Base-by-base conservation (phyloP, 352 stramenopile genomes). In the Saprolegnia parasitica region DNA sequence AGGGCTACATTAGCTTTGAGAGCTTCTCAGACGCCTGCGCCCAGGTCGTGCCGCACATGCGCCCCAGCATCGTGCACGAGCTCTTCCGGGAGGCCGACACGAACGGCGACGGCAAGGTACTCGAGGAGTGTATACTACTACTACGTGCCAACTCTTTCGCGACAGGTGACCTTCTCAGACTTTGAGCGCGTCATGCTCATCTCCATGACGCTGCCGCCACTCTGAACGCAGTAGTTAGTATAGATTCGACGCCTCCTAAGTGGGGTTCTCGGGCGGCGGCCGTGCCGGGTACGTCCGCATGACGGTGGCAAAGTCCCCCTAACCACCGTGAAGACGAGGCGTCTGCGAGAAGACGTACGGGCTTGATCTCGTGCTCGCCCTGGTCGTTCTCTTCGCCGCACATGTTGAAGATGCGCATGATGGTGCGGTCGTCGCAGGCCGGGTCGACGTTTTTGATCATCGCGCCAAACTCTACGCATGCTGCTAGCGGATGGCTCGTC, bases 311-410 rank as follows among this genome's bases (percentile, higher is more conserved):
- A 68, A 68, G 32, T 68, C 62, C 40, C 16, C 21, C 62, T 68
- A 68, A 6, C 5, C 29, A 45, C 10, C 45, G 21, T 39, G 1
- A 60, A 26, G n/a, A 56, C 11, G 23, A 56, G 10, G n/a, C 18
- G 18, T 37, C 40, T 47, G 20, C 29, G 46, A 56, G 21, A 56
- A 21, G 20, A 16, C 47, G 46, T 78, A 89, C 84, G 63, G 77
- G 77, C 21, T 79, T 72, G 49, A 93, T 71, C 49, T 75, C 77
- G 39, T 89, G 87, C 21, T 93, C 83, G n/a, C 83, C 84, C 9
- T 90, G 71, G 18, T 93, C 83, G 56, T 91, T 95, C 64, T 93
- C 86, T 79, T 95, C 83, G 8, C 83, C 84, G 32, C 81, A 91
- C 39, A 81, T 74, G 61, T 91, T 84, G 56, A 87, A 93, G 15